Evolutionary conservation across 495 filamentous ascomycete species (phyloP), one percentile per base, ranked within the genome.

Genomic region (Penicillium chermesinum): DNA sequence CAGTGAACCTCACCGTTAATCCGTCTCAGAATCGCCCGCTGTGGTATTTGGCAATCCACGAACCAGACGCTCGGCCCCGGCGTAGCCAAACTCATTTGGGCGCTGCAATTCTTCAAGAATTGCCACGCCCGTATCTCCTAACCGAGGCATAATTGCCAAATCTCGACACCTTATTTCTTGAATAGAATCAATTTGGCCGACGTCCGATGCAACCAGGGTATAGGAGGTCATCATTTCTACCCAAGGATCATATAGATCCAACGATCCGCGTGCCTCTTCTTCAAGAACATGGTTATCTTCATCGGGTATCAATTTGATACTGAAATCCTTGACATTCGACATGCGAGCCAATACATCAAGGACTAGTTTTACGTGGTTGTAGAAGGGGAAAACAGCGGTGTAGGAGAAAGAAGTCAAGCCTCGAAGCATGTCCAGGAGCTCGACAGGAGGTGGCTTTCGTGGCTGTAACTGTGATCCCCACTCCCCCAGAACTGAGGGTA

Each of bases 361-460:
- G 0, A 74, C 63, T 0, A 65, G 41, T 14, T 70, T 61, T 17
- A 70, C 62, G 33, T 73, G 69, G 25, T 72, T 74, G 49, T 68
- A 73, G 42, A 73, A 73, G 2, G 71, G 71, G 33, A 74, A 73
- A 10, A 74, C 63, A 0, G 71, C 68, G 5, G 64, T 69, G 41
- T 73, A 74, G 25, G 57, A 55, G 44, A 74, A 67, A 5, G 54
- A 54, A 1, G 52, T 58, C n/a, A 74, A 48, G 5, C 41, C 41
- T 7, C 47, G 30, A 3, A 73, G 38, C 21, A 55, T 40, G 13
- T n/a, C 18, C 1, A 56, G 36, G 16, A 59, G 27, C 1, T 43
- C 17, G 13, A 8, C 9, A 6, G 45, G 36, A 2, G 27, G 41
- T 7, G 14, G 9, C 42, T 44, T 38, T 16, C 27, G 41, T 16